These are phyloP conservation scores for Thozetella sp. DNA, from an alignment of 495 filamentous ascomycete species.

Conservation along the genomic window DNA sequence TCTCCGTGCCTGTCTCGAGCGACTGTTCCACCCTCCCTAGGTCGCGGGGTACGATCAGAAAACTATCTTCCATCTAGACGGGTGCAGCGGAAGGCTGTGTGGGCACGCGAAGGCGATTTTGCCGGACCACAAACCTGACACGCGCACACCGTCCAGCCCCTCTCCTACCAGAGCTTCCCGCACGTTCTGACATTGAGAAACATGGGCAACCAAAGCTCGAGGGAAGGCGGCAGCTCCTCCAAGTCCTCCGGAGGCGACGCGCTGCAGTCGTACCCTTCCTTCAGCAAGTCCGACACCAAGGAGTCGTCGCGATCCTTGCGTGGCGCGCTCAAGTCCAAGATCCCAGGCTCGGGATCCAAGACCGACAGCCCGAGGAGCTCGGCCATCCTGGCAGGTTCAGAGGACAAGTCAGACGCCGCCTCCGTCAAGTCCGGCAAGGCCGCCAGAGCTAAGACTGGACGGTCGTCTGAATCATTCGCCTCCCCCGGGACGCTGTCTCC, in stretches of 20 bases:
- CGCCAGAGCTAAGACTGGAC: conserved; percentile 40
- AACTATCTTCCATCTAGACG: conserved; percentile 28
- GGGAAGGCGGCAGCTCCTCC: conserved; percentile 55
- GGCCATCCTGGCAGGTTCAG: conserved; percentile 60
- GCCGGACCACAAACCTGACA: conserved; percentile 38
- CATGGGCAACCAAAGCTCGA: conserved; percentile 96
- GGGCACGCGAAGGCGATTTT: conserved; percentile 32
- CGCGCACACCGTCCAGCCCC: conserved; percentile 39
- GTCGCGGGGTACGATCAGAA: conserved; percentile 12
- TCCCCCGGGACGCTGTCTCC: conserved; percentile 44
- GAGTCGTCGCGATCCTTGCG: conserved; percentile 90
- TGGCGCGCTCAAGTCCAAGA: conserved; percentile 64
- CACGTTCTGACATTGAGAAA: conserved; percentile 30
- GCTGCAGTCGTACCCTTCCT: conserved; percentile 83
- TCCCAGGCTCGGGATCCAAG: conserved; percentile 54
- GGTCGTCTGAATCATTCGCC: conserved; percentile 35
- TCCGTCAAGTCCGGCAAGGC: conserved; percentile 71
- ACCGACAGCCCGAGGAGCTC: conserved; percentile 83
- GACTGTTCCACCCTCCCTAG: conserved; percentile 51
- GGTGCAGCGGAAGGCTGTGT: conserved; percentile 45
- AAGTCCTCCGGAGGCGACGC: conserved; percentile 34
- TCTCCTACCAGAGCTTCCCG: conserved; percentile 25
- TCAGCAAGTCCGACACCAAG: conserved; percentile 92
- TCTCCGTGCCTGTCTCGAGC: conserved; percentile 45
- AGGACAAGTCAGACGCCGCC: conserved; percentile 76